Evolutionary conservation across 352 stramenopile genomes (phyloP), one percentile per base, ranked within the genome.

Genomic region (Paralagenidium karlingii): DNA sequence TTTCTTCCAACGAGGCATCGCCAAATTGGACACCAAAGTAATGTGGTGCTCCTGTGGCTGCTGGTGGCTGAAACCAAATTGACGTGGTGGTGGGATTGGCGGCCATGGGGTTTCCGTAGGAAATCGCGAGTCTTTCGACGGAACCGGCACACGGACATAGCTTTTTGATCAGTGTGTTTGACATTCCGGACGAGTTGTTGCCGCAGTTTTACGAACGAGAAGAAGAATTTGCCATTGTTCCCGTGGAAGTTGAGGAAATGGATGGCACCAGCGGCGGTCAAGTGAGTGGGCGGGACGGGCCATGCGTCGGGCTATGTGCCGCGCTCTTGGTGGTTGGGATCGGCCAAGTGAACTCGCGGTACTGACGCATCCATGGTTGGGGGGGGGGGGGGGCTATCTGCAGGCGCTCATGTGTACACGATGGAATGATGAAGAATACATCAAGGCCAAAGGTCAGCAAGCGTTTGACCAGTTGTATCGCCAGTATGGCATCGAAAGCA

Each of bases 1-100:
- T 40, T 97, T 97, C 58, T 95, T 97, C 51, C 53, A 95, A 49
- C 64, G 81, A 2, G 68, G 74, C 12, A 96, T 97, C 56, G 86
- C 85, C 13, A 79, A 81, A 47, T 34, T 87, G 5, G 65, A 84
- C 29, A 95, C 83, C 26, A 78, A 82, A 54, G 68, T 82, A 25
- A 7, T 2, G 24, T 9, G 13, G n/a, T 21, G n/a, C 32, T 16
- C 1, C 27, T 13, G 11, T 49, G 19, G 15, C 18, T 25, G 20
- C 10, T 33, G 3, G 24, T 9, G n/a, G 26, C 6, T 19, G 15
- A 7, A 22, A 18, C 22, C 16, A 25, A 15, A 18, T 15, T 3
- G 24, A 12, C 12, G 3, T 34, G 19, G 33, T 11, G 29, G 20
- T 18, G 29, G 11, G 33, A 24, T 18, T 34, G 12, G 26, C 22